Base-by-base conservation (phyloP, 306 rosid species). In the Macrotyloma uniflorum region DNA sequence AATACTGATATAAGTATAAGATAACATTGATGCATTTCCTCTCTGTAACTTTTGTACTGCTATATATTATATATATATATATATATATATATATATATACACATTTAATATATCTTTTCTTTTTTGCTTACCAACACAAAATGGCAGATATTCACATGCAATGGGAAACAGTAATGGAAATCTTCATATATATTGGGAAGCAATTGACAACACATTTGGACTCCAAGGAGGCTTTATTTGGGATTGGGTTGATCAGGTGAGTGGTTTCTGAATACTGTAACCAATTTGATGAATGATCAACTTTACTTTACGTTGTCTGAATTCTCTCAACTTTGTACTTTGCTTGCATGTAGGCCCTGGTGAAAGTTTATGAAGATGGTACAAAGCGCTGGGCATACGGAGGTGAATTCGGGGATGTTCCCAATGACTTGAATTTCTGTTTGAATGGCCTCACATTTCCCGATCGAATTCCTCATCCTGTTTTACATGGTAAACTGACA, bases 151-250 rank as follows among this genome's bases (percentile, higher is more conserved):
- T 86, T 95, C 98, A 13, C 98, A 92, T 85, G 82, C 98, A 62
- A 92, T 95, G 98, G 98, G 98, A 72, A 95, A 95, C 85, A 95
- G 98, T 88, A 92, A 85, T 22, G 98, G 98, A 14, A 95, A 89
- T 77, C 65, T 95, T 51, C 95, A 90, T 76, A 58, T 79, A 86
- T 95, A 95, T 87, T 95, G 98, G 98, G 98, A 95, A 85, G 97
- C 92, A 72, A 92, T 95, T 79, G 98, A 95, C 78, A 80, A 46
- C 89, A 90, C 91, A 74, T 92, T 95, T 86, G 98, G 98, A 79
- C 98, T 95, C 57, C 98, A 95, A 86, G 98, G 98, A 53, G 98
- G 98, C 78, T 95, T 95, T 84, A 92, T 95, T 84, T 95, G 98
- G 98, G 98, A 95, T 5, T 95, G 98, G 98, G 98, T 89, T 83